Percentiles rank a stretch among this genome's conserved stretches.
These are phyloP conservation scores for Mortierella sp. DNA, from an alignment of 371 early-diverging fungal species.

Conservation along the genomic window DNA sequence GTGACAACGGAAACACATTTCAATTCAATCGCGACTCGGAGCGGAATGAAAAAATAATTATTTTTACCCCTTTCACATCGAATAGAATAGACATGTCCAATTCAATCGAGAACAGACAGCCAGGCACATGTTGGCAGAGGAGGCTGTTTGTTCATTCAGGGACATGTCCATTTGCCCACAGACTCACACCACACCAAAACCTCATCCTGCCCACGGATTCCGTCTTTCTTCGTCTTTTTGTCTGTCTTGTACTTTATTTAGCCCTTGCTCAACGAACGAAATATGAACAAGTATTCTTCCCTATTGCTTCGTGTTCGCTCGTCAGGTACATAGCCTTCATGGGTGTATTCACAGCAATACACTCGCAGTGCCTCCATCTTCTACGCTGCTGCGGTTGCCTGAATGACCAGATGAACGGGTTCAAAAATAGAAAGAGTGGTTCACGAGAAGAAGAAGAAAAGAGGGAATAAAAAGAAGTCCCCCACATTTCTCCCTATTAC, in stretches of 20 bases:
- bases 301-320: neutral
- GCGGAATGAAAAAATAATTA: constrained; percentile 1
- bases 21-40: constrained; percentile 12
- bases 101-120: neutral
- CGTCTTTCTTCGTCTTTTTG: neutral
- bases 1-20: neutral
- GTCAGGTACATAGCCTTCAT: neutral
- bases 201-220: constrained; percentile 14
- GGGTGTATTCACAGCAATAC: neutral
- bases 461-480: neutral
- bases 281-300: too few species aligned
- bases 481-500: neutral
- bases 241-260: neutral
- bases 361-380: neutral
- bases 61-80: neutral
- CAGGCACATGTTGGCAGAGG: too few species aligned
- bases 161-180: neutral
- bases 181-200: constrained; percentile 6
- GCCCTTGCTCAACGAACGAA: neutral
- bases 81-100: neutral
- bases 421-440: neutral
- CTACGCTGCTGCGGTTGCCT: neutral
- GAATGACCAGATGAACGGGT: neutral
- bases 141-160: neutral
- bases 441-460: neutral